Conservation (phyloP, 2,329 filamentous ascomycete genomes). For the Hyphodiscus sp. region DNA sequence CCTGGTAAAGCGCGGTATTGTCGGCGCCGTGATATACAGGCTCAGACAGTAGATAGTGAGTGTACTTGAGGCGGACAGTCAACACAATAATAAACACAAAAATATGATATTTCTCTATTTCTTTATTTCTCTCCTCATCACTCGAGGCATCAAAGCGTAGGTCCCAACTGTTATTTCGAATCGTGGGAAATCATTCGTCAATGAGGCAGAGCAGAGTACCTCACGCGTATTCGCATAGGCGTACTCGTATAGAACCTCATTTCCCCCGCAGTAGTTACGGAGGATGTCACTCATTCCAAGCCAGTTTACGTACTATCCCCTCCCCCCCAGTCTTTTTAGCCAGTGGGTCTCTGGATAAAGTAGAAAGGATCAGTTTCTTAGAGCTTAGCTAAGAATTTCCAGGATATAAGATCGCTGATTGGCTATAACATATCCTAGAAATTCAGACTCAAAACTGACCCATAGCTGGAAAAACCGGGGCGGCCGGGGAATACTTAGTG, state of each 20-base stretch:
- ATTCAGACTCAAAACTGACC: too few species aligned
- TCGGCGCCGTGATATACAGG: not conserved
- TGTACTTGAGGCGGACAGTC: not conserved
- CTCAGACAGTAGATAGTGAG: not conserved
- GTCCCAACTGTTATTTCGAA: conserved; percentile 1
- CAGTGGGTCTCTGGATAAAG: too few species aligned
- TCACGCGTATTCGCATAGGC: not conserved
- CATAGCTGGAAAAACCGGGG: too few species aligned
- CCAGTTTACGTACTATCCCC: conserved; percentile 2
- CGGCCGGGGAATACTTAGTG: too few species aligned
- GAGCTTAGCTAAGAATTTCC: too few species aligned
- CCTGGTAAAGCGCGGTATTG: not conserved
- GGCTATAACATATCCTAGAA: too few species aligned
- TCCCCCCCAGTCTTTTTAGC: too few species aligned
- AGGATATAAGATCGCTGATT: too few species aligned
- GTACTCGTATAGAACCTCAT: conserved; percentile 1
- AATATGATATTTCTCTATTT: too few species aligned
- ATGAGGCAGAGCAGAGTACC: not conserved
- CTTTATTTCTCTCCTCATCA: too few species aligned
- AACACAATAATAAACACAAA: not conserved
- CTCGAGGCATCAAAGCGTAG: too few species aligned
- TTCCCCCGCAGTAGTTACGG: not conserved
- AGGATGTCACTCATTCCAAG: not conserved
- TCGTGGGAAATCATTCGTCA: conserved; percentile 1
- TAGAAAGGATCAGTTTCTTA: too few species aligned